A percentile compares a stretch with the other conserved stretches of the same genome.
Evolutionary conservation across 139 green algal genomes (phyloP).

Genomic region (Edaphochlamys debaryana): DNA sequence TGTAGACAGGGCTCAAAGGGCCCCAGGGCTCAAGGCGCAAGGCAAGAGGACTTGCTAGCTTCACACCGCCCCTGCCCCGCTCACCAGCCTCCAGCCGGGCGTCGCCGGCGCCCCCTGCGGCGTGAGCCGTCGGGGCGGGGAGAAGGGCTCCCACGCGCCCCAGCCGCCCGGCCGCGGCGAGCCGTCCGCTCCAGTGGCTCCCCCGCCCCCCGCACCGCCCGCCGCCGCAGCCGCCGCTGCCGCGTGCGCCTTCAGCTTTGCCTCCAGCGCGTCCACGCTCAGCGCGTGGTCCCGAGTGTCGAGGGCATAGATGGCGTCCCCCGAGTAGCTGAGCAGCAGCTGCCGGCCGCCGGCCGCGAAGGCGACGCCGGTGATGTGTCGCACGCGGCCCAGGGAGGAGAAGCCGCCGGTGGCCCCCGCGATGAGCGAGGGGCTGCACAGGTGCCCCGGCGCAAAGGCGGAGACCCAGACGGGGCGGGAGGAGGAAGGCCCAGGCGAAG

Average conservation of each 20-base stretch:
- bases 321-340: slow-evolving; percentile 38
- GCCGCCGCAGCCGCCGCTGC: background rate
- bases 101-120: background rate
- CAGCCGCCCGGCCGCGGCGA: background rate
- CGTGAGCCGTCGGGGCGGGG: background rate
- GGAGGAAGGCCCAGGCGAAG: background rate
- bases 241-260: background rate
- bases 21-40: too few species aligned
- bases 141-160: slow-evolving; percentile 1
- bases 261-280: slow-evolving; percentile 11
- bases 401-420: background rate
- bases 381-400: slow-evolving; percentile 18
- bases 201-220: background rate
- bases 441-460: slow-evolving; percentile 33
- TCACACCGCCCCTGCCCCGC: too few species aligned
- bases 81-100: background rate
- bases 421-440: slow-evolving; percentile 10
- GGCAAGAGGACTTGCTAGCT: too few species aligned
- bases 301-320: slow-evolving; percentile 24
- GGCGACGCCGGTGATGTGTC: slow-evolving; percentile 39
- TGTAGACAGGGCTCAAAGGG: too few species aligned
- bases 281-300: background rate
- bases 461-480: slow-evolving; percentile 25
- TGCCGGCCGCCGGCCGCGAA: slow-evolving; percentile 23
- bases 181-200: background rate